Evolutionary conservation across 2,329 filamentous ascomycete genomes (phyloP).

Genomic region (Dryadomyces quercus-mongolicae): DNA sequence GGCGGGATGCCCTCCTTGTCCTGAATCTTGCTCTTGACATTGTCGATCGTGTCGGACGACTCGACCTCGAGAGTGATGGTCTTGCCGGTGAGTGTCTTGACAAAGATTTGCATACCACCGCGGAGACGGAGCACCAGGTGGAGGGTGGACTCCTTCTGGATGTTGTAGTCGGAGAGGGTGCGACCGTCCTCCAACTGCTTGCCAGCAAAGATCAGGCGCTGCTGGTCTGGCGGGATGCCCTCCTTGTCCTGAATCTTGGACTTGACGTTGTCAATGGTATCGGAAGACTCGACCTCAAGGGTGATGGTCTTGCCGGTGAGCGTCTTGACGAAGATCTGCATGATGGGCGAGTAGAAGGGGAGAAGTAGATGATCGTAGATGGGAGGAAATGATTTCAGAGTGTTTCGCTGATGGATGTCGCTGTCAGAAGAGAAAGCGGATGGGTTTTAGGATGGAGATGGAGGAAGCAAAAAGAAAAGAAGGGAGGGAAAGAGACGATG

Average conservation of each 20-base stretch:
- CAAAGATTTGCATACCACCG: slow-evolving; percentile 58
- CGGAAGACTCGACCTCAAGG: slow-evolving; percentile 69
- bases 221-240: slow-evolving; percentile 79
- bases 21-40: slow-evolving; percentile 94
- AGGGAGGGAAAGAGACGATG: slow-evolving; percentile 5
- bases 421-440: slow-evolving; percentile 7
- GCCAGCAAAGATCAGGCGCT: slow-evolving; percentile 74
- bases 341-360: slow-evolving; percentile 22
- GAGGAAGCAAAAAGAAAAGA: slow-evolving; percentile 12
- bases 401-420: neutral
- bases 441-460: neutral
- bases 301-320: slow-evolving; percentile 88
- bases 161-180: slow-evolving; percentile 81
- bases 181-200: slow-evolving; percentile 38
- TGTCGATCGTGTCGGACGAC: slow-evolving; percentile 85
- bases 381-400: neutral
- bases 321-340: slow-evolving; percentile 99
- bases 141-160: slow-evolving; percentile 55
- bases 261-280: slow-evolving; percentile 91
- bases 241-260: slow-evolving; percentile 87
- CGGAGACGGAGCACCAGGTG: slow-evolving; percentile 64
- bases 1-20: slow-evolving; percentile 96
- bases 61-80: slow-evolving; percentile 89
- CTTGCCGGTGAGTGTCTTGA: slow-evolving; percentile 84
- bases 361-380: neutral